Evolutionary conservation across 176 grass and related monocot genomes (phyloP), one percentile per base, ranked within the genome.

Genomic region (Eleusine indica): DNA sequence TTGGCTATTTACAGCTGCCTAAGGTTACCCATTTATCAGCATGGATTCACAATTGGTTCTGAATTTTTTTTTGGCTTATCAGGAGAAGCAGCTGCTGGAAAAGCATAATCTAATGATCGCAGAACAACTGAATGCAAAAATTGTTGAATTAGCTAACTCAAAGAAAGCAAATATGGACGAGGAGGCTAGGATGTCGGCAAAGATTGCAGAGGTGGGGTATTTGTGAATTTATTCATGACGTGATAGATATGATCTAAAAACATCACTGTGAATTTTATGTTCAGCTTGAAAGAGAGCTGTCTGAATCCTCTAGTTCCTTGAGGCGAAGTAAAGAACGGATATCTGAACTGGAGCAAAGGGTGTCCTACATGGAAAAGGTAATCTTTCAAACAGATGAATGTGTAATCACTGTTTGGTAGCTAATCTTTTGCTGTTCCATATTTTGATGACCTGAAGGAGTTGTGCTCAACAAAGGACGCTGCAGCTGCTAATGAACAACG

Each of bases 51-150:
- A 10, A 12, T 25, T 79, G 58, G 30, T 76, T 76, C 35, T 69
- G 89, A 73, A 54, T 64, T 82, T 22, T 9, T 83, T 78, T 29
- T 51, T 32, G 15, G 29, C 25, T 92, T 89, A 75, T 73, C 64
- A 99, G 96, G 96, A 99, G 87, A 96, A 96, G 52, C 89, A 96
- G 72, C 78, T 99, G 66, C 91, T 99, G 66, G 87, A 91, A 85
- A 94, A 89, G 48, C 91, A 99, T 80, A 96, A 92, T 75, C 82
- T 85, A 29, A 94, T 91, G 89, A 93, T 99, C 83, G 91, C 92
- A 10, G 96, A 96, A 72, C 89, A 94, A 83, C 80, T 96, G 69
- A 96, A 82, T 77, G 52, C 81, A 77, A 99, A 99, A 89, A 82
- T 80, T 76, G 90, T 90, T 39, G 87, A 77, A 58, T 46, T 94